Evolutionary conservation across 2,329 filamentous ascomycete species (phyloP), one percentile per base, ranked within the genome.

Genomic region (Fusarium nygamai): DNA sequence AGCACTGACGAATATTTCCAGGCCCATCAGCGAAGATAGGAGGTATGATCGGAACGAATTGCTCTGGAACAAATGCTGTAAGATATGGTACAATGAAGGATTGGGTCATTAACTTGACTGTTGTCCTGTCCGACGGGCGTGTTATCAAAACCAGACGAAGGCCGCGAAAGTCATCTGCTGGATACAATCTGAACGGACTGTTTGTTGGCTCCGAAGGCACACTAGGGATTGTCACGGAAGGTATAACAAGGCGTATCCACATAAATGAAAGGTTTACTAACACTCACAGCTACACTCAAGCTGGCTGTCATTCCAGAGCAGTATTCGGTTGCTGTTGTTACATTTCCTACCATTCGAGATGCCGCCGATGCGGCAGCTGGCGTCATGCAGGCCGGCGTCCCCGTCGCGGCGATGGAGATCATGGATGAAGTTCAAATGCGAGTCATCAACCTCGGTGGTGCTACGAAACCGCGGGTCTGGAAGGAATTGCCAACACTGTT

Each of bases 391-490:
- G 88, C 90, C 2, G 93, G 92, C 1, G 86, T 95, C 8, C 93
- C 92, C 0, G 88, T 95, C 12, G 92, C 92, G 1, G 92, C 92
- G 8, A 92, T 95, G 89, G 94, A 96, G 82, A 91, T 96, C 75
- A 94, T 96, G 92, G 94, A 96, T 79, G 94, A 96, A 66, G 92
- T 96, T 8, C 93, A 95, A 82, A 96, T 96, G 94, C 88, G 86
- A 72, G 92, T 96, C 1, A 91, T 96, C 79, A 96, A 96, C 82
- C 86, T 91, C 61, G 89, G 92, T 17, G 92, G 92, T 2, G 90
- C 90, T 8, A 94, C 92, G 1, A 88, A 89, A 13, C 91, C 91
- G 22, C 84, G 88, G 11, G 88, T 89, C 48, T 96, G 93, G 93
- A 88, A 92, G 76, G 93, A 95, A 81, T 83, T 88, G 62, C 93